Base-by-base conservation (phyloP, 2,329 filamentous ascomycete species). In the Monilinia vaccinii-corymbosi region DNA sequence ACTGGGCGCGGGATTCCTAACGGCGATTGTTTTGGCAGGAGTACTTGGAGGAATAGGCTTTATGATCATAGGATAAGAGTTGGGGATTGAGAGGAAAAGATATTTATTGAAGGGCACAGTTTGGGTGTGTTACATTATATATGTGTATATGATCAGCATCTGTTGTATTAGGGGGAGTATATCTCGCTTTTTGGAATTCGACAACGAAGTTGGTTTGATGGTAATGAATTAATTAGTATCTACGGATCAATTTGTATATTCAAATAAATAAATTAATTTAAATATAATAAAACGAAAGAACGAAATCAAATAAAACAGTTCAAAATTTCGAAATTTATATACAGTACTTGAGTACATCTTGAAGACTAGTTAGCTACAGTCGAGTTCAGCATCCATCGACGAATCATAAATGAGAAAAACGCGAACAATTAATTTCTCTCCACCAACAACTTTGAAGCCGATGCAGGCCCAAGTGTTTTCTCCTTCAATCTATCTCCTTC, bases 1-100 rank as follows among this genome's bases (percentile, higher is more conserved):
- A 63, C 86, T 81, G 4, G 89, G 88, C 14, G 88, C 87, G 36
- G 82, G 81, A 14, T 79, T 91, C 61, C 63, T 83, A 49, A 91
- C 87, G 1, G 72, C 81, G 7, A 28, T 86, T 13, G 38, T 66
- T 18, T 70, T 89, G 1, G 66, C 78, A 10, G 73, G 76, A 7
- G 73, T 88, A 36, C 58, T 85, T 18, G 76, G 76, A 1, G 81
- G 81, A 21, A 75, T 76, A 23, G 81, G 76, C 73, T 81, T 79
- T 77, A 78, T 81, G 75, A 70, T 80, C 48, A 49, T 52, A 6
- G 59, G 58, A 21, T 60, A 25, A 45, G 58, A 34, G 36, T n/a
- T 56, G 53, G 53, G 53, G 7, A 36, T 10, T n/a, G 42, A 28
- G 32, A 36, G 10, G 2, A 21, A 38, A 49, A 56, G 28, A 4